Evolutionary conservation across 371 early-diverging fungal species (phyloP).

Genomic region (Batkoa obscura): DNA sequence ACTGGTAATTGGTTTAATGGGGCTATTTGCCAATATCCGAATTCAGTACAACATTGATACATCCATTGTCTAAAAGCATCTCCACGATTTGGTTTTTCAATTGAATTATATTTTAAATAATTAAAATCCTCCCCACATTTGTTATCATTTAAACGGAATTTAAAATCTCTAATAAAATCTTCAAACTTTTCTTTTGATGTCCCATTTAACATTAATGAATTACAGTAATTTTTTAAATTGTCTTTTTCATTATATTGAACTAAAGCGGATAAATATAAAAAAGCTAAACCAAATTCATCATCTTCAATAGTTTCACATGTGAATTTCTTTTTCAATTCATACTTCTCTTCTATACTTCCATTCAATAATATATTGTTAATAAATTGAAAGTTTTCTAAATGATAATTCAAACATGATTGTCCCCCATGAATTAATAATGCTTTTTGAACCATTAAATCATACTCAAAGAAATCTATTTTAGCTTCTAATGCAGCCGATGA

Average conservation of each 20-base stretch:
- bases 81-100: neutral
- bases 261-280: neutral
- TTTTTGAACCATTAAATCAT: constrained; percentile 12
- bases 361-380: neutral
- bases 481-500: constrained; percentile 47
- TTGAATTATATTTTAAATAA: neutral
- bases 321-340: neutral
- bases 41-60: constrained; percentile 48
- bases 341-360: neutral
- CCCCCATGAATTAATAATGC: neutral
- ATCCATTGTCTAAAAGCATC: constrained; percentile 23
- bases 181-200: neutral
- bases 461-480: constrained; percentile 33
- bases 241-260: constrained; percentile 3
- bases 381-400: neutral
- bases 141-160: neutral
- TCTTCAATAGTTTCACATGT: neutral
- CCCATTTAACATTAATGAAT: neutral
- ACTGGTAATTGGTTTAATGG: neutral
- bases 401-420: neutral
- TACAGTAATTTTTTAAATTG: neutral
- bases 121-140: neutral
- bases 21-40: constrained; percentile 39
- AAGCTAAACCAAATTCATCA: neutral
- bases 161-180: neutral